Conservation (phyloP, 73 alveolate species). For the Paramecium primaurelia region DNA sequence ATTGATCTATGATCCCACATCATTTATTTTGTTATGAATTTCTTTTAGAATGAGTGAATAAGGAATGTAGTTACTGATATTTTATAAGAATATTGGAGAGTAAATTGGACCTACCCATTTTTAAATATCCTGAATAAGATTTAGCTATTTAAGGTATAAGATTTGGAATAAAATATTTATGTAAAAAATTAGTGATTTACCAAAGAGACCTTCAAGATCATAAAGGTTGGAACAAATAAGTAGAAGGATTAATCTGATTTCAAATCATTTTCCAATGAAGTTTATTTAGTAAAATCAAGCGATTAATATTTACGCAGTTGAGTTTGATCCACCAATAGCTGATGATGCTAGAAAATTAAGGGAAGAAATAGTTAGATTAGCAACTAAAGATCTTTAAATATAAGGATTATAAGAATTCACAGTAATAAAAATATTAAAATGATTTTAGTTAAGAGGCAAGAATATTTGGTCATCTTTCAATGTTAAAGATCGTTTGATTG, state of each 20-base stretch:
- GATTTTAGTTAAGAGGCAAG: conserved; percentile 8
- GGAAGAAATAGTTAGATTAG: neutral
- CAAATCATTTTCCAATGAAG: neutral
- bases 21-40: neutral
- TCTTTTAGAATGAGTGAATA: neutral
- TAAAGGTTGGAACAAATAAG: neutral
- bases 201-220: neutral
- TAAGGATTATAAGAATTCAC: neutral
- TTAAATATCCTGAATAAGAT: neutral
- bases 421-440: neutral
- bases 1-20: neutral
- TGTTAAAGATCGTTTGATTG: neutral
- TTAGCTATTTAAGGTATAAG: neutral
- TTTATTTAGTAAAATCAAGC: neutral
- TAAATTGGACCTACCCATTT: neutral
- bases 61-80: neutral
- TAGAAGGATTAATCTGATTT: neutral
- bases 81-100: neutral
- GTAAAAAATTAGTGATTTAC: neutral
- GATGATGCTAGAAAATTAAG: neutral
- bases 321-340: conserved; percentile 10
- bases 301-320: neutral
- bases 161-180: neutral
- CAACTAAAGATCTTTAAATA: neutral
- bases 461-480: neutral